Base-by-base conservation (phyloP, 441 rosid species). In the Dalechampia spathulata region DNA sequence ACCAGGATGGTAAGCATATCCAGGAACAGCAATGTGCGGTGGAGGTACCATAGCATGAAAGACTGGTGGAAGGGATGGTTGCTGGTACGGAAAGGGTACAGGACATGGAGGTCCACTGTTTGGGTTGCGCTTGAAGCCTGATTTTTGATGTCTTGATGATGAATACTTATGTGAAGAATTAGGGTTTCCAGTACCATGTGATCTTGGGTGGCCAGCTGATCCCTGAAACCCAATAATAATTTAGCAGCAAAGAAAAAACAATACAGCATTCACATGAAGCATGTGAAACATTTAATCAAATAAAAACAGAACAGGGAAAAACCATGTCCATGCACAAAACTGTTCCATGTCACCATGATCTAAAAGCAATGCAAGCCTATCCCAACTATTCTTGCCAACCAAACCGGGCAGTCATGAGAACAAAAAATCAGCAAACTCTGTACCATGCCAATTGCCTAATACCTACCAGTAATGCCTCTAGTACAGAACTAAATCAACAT, bases 41-140 rank as follows among this genome's bases (percentile, higher is more conserved):
- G 74, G 83, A 66, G 86, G 86, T 47, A 65, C 69, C 82, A 81
- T 76, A 52, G 88, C 59, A 66, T 77, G 90, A 66, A 78, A 76
- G 64, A 85, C 54, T 45, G 78, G 87, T 9, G 71, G 78, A 48
- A 72, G 28, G 19, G 72, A 40, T 13, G 78, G 77, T 55, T 79
- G 96, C 68, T 67, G 75, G 55, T 79, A 83, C 38, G 90, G 77
- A 36, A 74, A 63, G 9, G 76, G 82, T 58, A 72, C 60, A 38
- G 82, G 74, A 62, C 75, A 81, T 57, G 84, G 83, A 48, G 86
- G 88, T 2, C 75, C 69, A 13, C 61, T 78, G 62, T 74, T 81
- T 49, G 75, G 73, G 70, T 73, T 79, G 48, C 81, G 83, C 71
- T 79, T 92, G 1, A 80, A 48, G 42, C 86, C 87, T 49, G 84